Percentiles rank a stretch among this genome's conserved stretches.
These are phyloP conservation scores for Fusarium sterilihyphosum DNA, from an alignment of 2,329 filamentous ascomycete species.

Conservation along the genomic window DNA sequence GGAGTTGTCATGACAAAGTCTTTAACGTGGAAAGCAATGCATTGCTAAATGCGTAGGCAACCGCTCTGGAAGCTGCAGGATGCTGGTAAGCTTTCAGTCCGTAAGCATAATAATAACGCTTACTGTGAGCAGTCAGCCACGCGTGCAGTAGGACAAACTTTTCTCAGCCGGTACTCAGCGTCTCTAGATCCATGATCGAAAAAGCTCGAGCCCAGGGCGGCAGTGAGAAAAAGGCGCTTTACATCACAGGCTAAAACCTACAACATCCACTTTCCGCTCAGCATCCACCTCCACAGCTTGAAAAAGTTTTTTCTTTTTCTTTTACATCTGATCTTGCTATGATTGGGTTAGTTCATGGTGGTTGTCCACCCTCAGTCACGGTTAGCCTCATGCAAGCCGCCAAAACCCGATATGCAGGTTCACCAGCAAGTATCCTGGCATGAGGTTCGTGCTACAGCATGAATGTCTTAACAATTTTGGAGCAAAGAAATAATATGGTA, in stretches of 20 bases:
- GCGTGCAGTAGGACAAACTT: background rate
- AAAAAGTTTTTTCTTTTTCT: slow-evolving; percentile 34
- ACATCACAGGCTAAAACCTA: slow-evolving; percentile 17
- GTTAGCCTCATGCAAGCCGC: slow-evolving; percentile 20
- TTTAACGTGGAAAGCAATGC: background rate
- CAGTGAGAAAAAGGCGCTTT: slow-evolving; percentile 24
- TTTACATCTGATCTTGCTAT: slow-evolving; percentile 7
- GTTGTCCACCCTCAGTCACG: slow-evolving; percentile 3
- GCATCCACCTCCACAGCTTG: slow-evolving; percentile 28
- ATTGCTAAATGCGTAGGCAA: background rate
- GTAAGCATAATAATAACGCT: background rate
- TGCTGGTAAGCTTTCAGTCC: background rate
- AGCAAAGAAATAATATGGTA: background rate
- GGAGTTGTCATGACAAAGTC: slow-evolving; percentile 32
- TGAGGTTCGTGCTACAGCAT: slow-evolving; percentile 27
- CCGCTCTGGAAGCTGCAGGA: slow-evolving; percentile 16
- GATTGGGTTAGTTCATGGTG: slow-evolving; percentile 15
- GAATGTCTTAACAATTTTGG: background rate
- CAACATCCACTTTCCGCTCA: slow-evolving; percentile 32
- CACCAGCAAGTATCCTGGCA: background rate
- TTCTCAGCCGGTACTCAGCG: slow-evolving; percentile 4
- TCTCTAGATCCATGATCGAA: slow-evolving; percentile 12
- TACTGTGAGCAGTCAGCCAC: background rate
- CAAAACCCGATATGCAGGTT: slow-evolving; percentile 22
- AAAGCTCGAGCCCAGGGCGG: slow-evolving; percentile 22